These are phyloP conservation scores for Senecio squalidus DNA, from an alignment of 140 eudicot genomes.

Conservation along the genomic window DNA sequence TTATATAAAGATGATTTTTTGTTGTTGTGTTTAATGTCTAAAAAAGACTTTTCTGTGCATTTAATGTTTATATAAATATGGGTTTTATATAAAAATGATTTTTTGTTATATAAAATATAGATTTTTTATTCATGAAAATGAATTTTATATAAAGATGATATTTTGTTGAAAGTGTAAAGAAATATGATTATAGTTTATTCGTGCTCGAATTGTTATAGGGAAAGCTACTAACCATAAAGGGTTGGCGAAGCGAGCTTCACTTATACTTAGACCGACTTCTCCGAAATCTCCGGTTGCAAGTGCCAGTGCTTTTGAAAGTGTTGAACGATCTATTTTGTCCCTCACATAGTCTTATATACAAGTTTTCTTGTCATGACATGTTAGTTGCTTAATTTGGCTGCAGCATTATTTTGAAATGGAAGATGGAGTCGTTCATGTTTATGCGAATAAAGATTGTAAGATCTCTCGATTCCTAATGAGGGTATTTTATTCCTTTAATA, in stretches of 20 bases:
- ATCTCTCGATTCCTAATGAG: background rate
- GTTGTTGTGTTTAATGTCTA: too few species aligned
- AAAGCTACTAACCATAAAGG: constrained; percentile 38
- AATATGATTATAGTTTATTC: too few species aligned
- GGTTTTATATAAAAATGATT: too few species aligned
- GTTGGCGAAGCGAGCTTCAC: constrained; percentile 48
- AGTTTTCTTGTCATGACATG: constrained; percentile 1
- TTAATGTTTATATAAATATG: too few species aligned
- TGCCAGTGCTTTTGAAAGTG: constrained; percentile 81
- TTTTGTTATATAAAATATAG: too few species aligned
- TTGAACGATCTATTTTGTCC: constrained; percentile 47
- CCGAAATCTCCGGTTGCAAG: constrained; percentile 89
- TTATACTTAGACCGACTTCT: constrained; percentile 62
- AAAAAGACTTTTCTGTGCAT: too few species aligned
- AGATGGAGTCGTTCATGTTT: constrained; percentile 93
- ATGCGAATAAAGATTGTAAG: constrained; percentile 86
- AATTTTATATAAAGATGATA: background rate
- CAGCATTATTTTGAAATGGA: constrained; percentile 98
- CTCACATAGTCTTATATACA: background rate
- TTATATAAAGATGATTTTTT: too few species aligned
- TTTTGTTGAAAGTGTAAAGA: background rate
- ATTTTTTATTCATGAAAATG: too few species aligned
- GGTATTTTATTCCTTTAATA: background rate
- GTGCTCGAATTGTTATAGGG: constrained; percentile 35
- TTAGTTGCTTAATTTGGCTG: constrained; percentile 20